Base-by-base conservation (phyloP, 768 basidiomycete genomes). In the Boletus sensibilis region DNA sequence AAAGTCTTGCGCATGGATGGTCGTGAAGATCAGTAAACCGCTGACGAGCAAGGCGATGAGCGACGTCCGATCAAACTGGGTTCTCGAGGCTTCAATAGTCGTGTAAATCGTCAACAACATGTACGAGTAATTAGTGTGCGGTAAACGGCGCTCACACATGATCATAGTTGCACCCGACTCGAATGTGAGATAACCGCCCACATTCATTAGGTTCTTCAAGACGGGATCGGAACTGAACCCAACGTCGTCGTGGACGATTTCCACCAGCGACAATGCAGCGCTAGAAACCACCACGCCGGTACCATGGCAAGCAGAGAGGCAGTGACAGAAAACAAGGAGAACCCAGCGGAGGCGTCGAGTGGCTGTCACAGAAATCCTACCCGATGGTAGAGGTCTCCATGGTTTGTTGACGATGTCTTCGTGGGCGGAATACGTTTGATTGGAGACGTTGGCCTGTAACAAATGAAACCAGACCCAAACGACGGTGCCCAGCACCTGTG, bases 1-100 rank as follows among this genome's bases (percentile, higher is more conserved):
- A 52, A 75, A 75, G 41, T 75, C 74, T 53, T 74, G 70, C 1
- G 71, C 69, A 34, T 77, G 74, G 12, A 75, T 72, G 3, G 76
- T 78, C 9, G 72, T 72, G 40, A 69, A 49, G 9, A 75, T 65
- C 14, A 75, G 68, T 11, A 65, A 49, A 0, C 65, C 57, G 44
- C 73, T 76, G 10, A 67, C 52, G 34, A 56, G 40, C 37, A 74
- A 54, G 3, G 68, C 56, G 29, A 55, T 27, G 5, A 66, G 21
- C 11, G 67, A 60, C 29, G 57, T 57, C 8, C 38, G 29, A 53
- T 68, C 57, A 34, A 58, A 44, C 6, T 40, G 34, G 25, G 44
- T 35, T 47, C 48, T 46, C 16, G 55, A 57, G 8, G 57, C 57
- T 59, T 12, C 8, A 4, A 4, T 5, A n/a, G 11, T 23, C 21